Percentiles rank a stretch among this genome's conserved stretches.
phyloP scores from a whole-genome alignment of 768 basidiomycete species.

The Ramaria sp. region DNA sequence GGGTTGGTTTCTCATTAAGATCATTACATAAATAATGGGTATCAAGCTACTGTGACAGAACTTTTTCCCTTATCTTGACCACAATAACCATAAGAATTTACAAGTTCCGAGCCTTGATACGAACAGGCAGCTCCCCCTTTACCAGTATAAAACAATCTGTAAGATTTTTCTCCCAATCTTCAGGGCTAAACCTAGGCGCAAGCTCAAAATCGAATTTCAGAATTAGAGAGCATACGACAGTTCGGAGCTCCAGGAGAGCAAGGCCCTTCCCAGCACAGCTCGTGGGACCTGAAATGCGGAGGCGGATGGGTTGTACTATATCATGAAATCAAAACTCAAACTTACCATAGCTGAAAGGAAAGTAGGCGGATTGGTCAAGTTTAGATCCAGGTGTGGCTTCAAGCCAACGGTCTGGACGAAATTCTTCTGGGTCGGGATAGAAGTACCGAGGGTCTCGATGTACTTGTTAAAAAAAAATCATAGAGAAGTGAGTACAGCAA shows the following conservation, averaged over 20 bases:
- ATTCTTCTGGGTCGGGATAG: slow-evolving; percentile 30
- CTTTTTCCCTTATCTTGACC: too few species aligned
- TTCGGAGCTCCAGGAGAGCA: slow-evolving; percentile 30
- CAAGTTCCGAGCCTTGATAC: too few species aligned
- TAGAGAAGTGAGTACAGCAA: not conserved
- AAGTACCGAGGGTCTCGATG: slow-evolving; percentile 39
- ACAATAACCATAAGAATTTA: too few species aligned
- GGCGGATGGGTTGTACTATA: slow-evolving; percentile 32
- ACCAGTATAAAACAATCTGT: slow-evolving; percentile 21
- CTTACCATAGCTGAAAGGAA: slow-evolving; percentile 7
- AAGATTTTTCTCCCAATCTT: slow-evolving; percentile 19
- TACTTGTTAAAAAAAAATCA: slow-evolving; percentile 12
- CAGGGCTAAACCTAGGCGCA: slow-evolving; percentile 20
- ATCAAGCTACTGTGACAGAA: too few species aligned
- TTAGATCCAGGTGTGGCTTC: not conserved
- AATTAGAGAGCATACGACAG: slow-evolving; percentile 27
- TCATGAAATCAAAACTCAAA: not conserved
- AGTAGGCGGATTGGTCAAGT: not conserved
- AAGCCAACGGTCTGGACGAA: slow-evolving; percentile 33
- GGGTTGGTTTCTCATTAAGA: too few species aligned
- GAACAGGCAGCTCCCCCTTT: slow-evolving; percentile 16
- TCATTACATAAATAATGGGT: too few species aligned
- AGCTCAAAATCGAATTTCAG: slow-evolving; percentile 28
- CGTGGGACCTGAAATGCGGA: slow-evolving; percentile 36
- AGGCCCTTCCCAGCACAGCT: slow-evolving; percentile 41